Conservation (phyloP, 1,284 basidiomycete genomes). For the Pseudozyma sp. region DNA sequence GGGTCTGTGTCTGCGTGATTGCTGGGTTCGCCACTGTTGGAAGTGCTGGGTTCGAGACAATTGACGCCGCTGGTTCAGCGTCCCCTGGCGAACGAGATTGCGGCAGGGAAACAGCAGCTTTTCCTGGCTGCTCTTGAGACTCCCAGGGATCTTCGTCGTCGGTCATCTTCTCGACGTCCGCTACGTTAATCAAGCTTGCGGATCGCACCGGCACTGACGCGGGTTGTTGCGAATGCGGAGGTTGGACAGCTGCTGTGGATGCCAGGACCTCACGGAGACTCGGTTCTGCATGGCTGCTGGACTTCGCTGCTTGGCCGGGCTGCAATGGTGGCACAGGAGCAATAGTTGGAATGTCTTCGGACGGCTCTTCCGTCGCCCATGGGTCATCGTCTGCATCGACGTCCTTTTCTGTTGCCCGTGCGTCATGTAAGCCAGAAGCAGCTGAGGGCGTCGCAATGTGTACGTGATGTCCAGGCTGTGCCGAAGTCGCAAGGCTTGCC, state of each 20-base stretch:
- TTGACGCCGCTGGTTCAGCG: not conserved
- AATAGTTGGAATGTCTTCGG: too few relatives aligned
- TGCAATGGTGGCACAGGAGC: too few relatives aligned
- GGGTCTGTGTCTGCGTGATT: too few relatives aligned
- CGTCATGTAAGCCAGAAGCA: not conserved
- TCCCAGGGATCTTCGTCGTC: conserved; percentile 26
- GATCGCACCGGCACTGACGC: not conserved
- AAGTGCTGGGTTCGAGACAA: not conserved
- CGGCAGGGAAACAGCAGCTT: not conserved
- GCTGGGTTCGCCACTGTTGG: too few relatives aligned
- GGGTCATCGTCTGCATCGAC: conserved; percentile 13
- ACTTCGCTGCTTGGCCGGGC: too few relatives aligned
- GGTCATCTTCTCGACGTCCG: not conserved
- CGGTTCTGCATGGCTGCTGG: too few relatives aligned
- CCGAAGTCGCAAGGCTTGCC: not conserved
- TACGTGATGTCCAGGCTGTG: too few relatives aligned
- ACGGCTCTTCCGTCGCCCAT: not conserved
- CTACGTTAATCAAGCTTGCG: not conserved
- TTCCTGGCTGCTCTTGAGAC: not conserved
- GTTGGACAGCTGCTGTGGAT: too few relatives aligned
- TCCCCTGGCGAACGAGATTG: not conserved
- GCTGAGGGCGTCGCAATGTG: not conserved
- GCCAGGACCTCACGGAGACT: too few relatives aligned
- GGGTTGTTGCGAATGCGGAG: too few relatives aligned
- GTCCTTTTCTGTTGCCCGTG: conserved; percentile 2